Evolutionary conservation across 2,329 filamentous ascomycete genomes (phyloP).

Genomic region (Colletotrichum cereale): DNA sequence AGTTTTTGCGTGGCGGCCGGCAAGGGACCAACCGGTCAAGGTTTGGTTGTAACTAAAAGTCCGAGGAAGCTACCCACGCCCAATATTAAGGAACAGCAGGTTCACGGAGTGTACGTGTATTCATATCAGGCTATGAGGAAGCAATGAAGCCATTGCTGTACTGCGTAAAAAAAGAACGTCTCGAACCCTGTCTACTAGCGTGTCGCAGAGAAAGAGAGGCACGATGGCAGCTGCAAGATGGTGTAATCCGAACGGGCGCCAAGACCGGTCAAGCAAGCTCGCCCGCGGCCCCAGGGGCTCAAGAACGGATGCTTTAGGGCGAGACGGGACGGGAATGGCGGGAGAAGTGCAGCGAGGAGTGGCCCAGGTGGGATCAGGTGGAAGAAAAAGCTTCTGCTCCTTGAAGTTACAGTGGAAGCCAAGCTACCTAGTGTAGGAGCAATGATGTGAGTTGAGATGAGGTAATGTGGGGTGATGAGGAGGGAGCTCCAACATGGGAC

Average conservation of each 20-base stretch:
- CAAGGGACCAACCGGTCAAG: slow-evolving; percentile 17
- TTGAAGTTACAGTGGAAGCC: slow-evolving; percentile 24
- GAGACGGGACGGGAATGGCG: slow-evolving; percentile 30
- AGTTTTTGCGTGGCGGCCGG: neutral
- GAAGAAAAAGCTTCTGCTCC: slow-evolving; percentile 25
- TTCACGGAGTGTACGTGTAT: neutral
- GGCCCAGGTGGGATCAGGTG: slow-evolving; percentile 11
- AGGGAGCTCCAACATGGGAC: neutral
- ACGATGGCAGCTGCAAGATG: neutral
- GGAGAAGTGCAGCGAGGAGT: slow-evolving; percentile 26
- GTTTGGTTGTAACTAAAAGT: slow-evolving; percentile 9
- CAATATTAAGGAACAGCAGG: too few species aligned
- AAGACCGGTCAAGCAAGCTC: slow-evolving; percentile 9
- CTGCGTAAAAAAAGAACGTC: neutral
- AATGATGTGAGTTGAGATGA: slow-evolving; percentile 25
- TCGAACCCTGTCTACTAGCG: neutral
- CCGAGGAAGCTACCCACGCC: too few species aligned
- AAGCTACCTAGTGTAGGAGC: neutral
- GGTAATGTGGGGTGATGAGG: slow-evolving; percentile 24
- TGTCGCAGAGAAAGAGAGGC: neutral
- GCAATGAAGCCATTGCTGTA: too few species aligned
- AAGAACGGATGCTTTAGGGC: slow-evolving; percentile 22
- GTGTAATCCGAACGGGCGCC: slow-evolving; percentile 10
- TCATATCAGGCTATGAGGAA: too few species aligned
- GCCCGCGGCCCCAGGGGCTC: neutral